Conservation (phyloP, 2,329 filamentous ascomycete species). For the Colletotrichum liaoningense region DNA sequence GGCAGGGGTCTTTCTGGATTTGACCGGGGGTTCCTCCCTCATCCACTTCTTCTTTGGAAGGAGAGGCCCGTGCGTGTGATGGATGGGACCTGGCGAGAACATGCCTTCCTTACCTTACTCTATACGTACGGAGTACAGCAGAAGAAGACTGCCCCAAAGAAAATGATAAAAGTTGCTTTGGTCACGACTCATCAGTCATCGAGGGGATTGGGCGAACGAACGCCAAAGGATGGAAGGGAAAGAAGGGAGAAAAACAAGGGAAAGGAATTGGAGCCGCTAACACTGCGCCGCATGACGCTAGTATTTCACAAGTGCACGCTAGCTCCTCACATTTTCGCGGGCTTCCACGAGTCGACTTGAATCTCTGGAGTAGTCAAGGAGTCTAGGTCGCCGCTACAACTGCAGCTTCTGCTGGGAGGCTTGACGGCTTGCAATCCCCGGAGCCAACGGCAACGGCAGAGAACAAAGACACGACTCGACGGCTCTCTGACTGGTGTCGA, state of each 20-base stretch:
- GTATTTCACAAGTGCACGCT: background rate
- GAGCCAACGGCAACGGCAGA: background rate
- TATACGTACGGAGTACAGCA: background rate
- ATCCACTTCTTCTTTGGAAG: background rate
- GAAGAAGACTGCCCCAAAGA: background rate
- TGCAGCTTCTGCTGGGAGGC: background rate
- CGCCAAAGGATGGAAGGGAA: background rate
- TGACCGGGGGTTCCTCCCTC: background rate
- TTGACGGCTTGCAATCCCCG: background rate
- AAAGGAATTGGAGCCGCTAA: background rate
- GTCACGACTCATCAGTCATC: background rate
- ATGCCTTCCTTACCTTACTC: too few species aligned
- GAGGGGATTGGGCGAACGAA: background rate
- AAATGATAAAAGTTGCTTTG: background rate
- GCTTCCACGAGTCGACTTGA: background rate
- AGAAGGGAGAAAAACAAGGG: background rate
- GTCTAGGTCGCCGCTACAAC: background rate
- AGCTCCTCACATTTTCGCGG: background rate
- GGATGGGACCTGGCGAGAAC: background rate
- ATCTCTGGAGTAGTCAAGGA: background rate
- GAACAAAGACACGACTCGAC: background rate
- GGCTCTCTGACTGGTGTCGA: background rate
- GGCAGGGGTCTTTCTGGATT: background rate
- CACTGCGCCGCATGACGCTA: background rate
- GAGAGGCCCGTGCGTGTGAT: slow-evolving; percentile 12